Evolutionary conservation across 108 stramenopile species (phyloP).

Genomic region (Cyclostephanos tholiformis): DNA sequence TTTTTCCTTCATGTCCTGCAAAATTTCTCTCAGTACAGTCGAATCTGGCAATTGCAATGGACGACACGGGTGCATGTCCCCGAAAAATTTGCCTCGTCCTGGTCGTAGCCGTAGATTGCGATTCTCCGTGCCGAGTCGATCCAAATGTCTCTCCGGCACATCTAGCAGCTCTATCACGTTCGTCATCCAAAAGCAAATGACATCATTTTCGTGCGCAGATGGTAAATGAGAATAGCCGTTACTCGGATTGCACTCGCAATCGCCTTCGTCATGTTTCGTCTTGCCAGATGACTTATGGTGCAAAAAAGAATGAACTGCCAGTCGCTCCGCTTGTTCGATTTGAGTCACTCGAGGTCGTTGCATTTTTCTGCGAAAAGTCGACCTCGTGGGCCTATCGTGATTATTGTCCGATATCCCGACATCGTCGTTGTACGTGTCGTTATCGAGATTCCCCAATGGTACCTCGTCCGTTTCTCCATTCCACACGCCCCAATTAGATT

Average conservation of each 20-base stretch:
- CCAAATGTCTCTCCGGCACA: slow-evolving; percentile 24
- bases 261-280: slow-evolving; percentile 14
- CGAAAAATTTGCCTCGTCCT: slow-evolving; percentile 19
- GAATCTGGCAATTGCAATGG: slow-evolving; percentile 41
- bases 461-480: not conserved
- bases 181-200: slow-evolving; percentile 47
- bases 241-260: not conserved
- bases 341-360: slow-evolving; percentile 17
- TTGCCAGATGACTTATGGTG: slow-evolving; percentile 10
- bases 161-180: slow-evolving; percentile 41
- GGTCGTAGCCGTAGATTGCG: not conserved
- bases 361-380: not conserved
- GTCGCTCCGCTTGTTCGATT: slow-evolving; percentile 43
- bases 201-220: slow-evolving; percentile 25
- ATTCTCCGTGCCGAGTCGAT: slow-evolving; percentile 1
- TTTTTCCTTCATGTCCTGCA: slow-evolving; percentile 13
- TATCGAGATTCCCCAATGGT: not conserved
- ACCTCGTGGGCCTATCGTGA: not conserved
- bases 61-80: slow-evolving; percentile 20
- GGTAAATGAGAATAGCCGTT: slow-evolving; percentile 26
- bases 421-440: slow-evolving; percentile 2
- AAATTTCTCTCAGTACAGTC: slow-evolving; percentile 7
- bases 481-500: slow-evolving; percentile 3
- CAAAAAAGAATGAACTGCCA: slow-evolving; percentile 35
- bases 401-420: not conserved